Evolutionary conservation across 805 yeast genomes (phyloP), one percentile per base, ranked within the genome.

Genomic region (Wickerhamomyces kurtzmanii): DNA sequence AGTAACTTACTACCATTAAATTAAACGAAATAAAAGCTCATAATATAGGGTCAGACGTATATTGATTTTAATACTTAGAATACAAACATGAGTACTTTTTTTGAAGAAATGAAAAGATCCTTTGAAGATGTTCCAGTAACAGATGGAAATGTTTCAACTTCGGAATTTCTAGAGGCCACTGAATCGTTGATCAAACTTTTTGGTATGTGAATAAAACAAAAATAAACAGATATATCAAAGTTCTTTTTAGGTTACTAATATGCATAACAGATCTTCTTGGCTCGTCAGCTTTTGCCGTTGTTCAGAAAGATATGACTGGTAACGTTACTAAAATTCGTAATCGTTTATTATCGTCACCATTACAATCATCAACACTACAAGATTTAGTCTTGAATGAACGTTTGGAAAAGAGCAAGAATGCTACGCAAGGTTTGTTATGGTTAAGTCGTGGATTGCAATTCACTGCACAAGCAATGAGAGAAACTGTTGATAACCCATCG

Each of bases 391-490:
- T 80, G 36, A 61, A 75, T 31, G 96, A 85, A 61, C 75, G 71
- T 23, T 66, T 64, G 21, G 72, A 72, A 39, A 63, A 65, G 45
- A 57, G 59, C 30, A 81, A 77, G 53, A 75, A 76, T 35, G 94
- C 95, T 22, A 85, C 95, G 9, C 95, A 86, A 57, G 96, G 93
- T 22, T 68, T 85, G 40, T 59, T 85, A 43, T 85, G 96, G 96
- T 68, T 85, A 42, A 66, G 76, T 24, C 65, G 89, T 47, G 96
- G 95, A 13, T 69, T 85, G 43, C 78, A 81, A 51, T 86, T 85
- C 64, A 85, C 96, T n/a, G 87, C 93, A 12, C 76, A 66, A 40
- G 91, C 94, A 21, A 75, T 85, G 77, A 67, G 87, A 47, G 84
- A 80, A 53, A 81, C 85, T 26, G 65, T 82, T 28, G 69, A 68